A percentile compares a stretch with the other conserved stretches of the same genome.
phyloP scores from a whole-genome alignment of 768 basidiomycete species.

The Psilocybe subaeruginosa region DNA sequence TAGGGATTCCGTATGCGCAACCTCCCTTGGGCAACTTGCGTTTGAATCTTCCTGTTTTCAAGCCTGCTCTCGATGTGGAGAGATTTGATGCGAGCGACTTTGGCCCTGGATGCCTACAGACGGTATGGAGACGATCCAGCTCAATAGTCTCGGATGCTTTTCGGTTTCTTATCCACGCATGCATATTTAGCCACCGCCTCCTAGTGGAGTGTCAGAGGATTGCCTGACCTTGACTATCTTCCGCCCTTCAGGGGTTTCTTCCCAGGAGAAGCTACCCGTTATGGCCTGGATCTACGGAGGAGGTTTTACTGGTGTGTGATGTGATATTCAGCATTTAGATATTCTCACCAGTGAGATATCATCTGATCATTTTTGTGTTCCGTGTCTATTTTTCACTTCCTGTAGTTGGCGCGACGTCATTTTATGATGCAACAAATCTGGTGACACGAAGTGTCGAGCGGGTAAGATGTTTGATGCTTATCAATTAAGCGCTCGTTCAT shows the following conservation, averaged over 20 bases:
- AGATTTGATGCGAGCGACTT: constrained; percentile 49
- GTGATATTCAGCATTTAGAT: no score
- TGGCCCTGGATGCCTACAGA: constrained; percentile 51
- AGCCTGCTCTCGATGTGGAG: constrained; percentile 32
- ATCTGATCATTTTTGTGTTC: neutral
- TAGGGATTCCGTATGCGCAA: constrained; percentile 56
- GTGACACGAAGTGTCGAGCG: constrained; percentile 31
- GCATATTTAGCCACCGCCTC: no score
- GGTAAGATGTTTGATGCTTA: constrained; percentile 16
- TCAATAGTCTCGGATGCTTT: no score
- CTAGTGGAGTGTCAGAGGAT: constrained; percentile 45
- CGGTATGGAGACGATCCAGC: constrained; percentile 26
- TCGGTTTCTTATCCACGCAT: no score
- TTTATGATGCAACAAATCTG: constrained; percentile 30
- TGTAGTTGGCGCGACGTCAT: constrained; percentile 19
- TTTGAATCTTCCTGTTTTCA: constrained; percentile 45
- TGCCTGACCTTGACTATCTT: constrained; percentile 61
- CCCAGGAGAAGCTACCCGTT: constrained; percentile 33
- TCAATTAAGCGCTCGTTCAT: neutral
- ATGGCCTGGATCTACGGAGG: constrained; percentile 26
- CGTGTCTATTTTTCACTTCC: neutral
- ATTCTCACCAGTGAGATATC: neutral
- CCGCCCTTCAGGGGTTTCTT: constrained; percentile 40
- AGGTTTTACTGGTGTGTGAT: constrained; percentile 4
- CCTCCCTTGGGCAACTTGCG: constrained; percentile 51